Evolutionary conservation across 768 basidiomycete genomes (phyloP).

Genomic region (Trametes punicea): DNA sequence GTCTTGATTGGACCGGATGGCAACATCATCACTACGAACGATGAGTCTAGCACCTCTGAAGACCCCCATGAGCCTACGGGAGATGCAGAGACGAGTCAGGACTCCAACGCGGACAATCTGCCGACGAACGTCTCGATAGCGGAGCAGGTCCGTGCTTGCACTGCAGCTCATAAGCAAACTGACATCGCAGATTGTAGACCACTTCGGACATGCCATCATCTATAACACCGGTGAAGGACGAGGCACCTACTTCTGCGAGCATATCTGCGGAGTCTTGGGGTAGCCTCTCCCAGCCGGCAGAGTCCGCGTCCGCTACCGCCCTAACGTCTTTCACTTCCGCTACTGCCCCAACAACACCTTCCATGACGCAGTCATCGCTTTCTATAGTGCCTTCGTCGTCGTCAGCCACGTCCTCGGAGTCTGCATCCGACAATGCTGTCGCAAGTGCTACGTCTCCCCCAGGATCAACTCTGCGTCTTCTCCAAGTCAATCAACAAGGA

Average conservation of each 20-base stretch:
- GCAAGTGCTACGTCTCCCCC: neutral
- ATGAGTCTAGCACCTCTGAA: neutral
- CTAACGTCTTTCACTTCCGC: too few relatives aligned
- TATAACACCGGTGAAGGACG: too few relatives aligned
- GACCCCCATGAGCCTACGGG: neutral
- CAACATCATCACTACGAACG: neutral
- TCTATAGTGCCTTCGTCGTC: neutral
- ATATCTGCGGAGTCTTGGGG: too few relatives aligned
- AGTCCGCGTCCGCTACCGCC: too few relatives aligned
- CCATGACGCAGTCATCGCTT: too few relatives aligned
- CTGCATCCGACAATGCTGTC: neutral
- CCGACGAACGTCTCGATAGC: neutral
- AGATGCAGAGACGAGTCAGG: too few relatives aligned
- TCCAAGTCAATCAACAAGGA: constrained; percentile 1
- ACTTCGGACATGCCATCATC: too few relatives aligned
- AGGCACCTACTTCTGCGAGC: too few relatives aligned
- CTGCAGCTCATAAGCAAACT: too few relatives aligned
- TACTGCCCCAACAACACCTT: too few relatives aligned
- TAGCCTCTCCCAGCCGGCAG: too few relatives aligned
- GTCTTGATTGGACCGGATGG: neutral
- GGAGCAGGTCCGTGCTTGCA: neutral
- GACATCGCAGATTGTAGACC: too few relatives aligned
- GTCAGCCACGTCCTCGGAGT: neutral
- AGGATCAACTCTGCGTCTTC: constrained; percentile 1
- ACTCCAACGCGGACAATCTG: neutral